These are phyloP conservation scores for Botrytis porri DNA, from an alignment of 2,329 filamentous ascomycete species.

Conservation along the genomic window DNA sequence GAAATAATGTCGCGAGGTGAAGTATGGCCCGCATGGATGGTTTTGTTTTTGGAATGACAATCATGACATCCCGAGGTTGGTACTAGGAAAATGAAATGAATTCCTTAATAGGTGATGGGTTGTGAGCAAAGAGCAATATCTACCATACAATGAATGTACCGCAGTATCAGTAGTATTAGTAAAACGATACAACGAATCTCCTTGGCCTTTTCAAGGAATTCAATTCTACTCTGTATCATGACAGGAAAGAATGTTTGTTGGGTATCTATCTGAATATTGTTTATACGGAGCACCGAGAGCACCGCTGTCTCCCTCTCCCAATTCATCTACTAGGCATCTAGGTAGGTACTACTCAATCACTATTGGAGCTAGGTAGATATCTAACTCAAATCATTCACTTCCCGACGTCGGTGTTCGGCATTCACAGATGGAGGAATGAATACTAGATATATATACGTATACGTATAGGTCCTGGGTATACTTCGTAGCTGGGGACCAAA, in stretches of 20 bases:
- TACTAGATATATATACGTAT: background rate
- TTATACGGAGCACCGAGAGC: too few species aligned
- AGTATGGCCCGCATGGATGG: background rate
- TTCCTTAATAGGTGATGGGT: background rate
- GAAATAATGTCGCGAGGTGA: conserved; percentile 1
- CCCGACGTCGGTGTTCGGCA: background rate
- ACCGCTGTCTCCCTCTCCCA: background rate
- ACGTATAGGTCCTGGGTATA: too few species aligned
- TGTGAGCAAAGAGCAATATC: background rate
- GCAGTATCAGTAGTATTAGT: background rate
- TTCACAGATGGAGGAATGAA: too few species aligned
- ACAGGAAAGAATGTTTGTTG: background rate
- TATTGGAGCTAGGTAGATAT: background rate
- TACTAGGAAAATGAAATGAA: background rate
- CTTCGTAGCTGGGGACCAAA: background rate
- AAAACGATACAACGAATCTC: background rate
- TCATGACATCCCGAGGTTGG: background rate
- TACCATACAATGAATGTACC: too few species aligned
- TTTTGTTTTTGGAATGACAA: background rate
- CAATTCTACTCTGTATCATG: background rate
- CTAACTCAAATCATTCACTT: background rate
- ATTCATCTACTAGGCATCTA: background rate
- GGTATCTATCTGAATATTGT: background rate
- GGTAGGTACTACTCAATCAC: background rate
- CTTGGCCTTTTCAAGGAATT: background rate